Evolutionary conservation across 495 filamentous ascomycete species (phyloP), one percentile per base, ranked within the genome.

Genomic region (Aspergillus hancockii): DNA sequence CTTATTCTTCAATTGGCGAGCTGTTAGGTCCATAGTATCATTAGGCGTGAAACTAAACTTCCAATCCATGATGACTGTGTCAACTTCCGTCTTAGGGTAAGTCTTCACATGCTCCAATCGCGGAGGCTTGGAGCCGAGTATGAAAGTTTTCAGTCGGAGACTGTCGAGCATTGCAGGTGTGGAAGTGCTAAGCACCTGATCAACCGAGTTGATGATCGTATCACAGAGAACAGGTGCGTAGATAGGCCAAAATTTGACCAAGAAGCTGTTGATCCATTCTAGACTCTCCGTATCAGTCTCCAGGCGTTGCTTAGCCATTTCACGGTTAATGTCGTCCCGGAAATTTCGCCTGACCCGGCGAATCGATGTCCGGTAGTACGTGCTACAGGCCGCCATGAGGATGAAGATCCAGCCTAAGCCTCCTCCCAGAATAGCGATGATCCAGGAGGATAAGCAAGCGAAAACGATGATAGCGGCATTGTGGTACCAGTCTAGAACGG

Each of bases 171-270:
- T 96, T 2, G 90, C 86, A 0, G 94, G 94, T 4, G 92, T 96
- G 8, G 92, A 82, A 2, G 88, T 90, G 69, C 92, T 97, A 22
- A 99, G 79, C 46, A 99, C 92, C 75, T 97, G 92, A 66, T 99
- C 94, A 52, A 97, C 94, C 0, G 91, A 90, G 69, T 83, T 88
- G 76, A 97, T 92, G 63, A 99, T 86, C 13, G 91, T 94, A 54
- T 93, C 85, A 49, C 92, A 92, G 12, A 99, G 84, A 22, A 97
- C 91, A 1, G 94, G 94, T 46, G 91, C 90, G 70, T 94, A 98
- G 65, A 99, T 99, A 21, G 94, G 94, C 94, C 94, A 99, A 76
- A 99, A 98, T 71, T 98, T 99, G 71, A 94, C 87, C 62, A 98
- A 63, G 76, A 98, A 98, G 71, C 92, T 95, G 80, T 99, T 99